phyloP scores from a whole-genome alignment of 306 rosid genomes.

The Quercus robur region DNA sequence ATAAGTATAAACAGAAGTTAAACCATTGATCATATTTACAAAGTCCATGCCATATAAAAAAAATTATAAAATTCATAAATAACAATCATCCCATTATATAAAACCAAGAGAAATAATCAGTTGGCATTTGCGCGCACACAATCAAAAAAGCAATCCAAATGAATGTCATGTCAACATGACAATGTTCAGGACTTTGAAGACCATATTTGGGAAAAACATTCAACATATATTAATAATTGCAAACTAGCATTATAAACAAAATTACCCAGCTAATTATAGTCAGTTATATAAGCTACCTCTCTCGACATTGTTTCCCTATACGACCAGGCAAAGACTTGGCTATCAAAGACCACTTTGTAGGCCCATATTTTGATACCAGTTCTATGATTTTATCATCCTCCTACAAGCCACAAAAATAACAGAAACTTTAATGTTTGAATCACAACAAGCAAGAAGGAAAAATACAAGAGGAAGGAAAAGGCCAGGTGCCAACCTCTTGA shows the following conservation, averaged over 20 bases:
- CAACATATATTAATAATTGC: slow-evolving; percentile 4
- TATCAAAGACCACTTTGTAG: slow-evolving; percentile 94
- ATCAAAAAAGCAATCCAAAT: too few species aligned
- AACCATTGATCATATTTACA: neutral
- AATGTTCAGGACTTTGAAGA: slow-evolving; percentile 9
- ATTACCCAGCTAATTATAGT: neutral
- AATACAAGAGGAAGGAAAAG: neutral
- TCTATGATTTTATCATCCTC: slow-evolving; percentile 91
- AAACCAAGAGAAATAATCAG: neutral
- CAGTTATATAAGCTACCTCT: slow-evolving; percentile 53
- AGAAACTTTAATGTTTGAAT: slow-evolving; percentile 20
- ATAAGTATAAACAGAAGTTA: slow-evolving; percentile 1
- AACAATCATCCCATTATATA: neutral
- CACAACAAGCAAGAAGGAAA: slow-evolving; percentile 6
- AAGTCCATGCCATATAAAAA: neutral
- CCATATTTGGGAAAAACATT: neutral
- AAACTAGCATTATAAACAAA: neutral
- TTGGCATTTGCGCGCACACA: too few species aligned
- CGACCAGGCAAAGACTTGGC: slow-evolving; percentile 98
- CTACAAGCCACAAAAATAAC: slow-evolving; percentile 41
- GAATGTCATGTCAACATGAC: too few species aligned
- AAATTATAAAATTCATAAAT: neutral
- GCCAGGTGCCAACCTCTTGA: slow-evolving; percentile 62
- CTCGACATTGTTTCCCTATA: slow-evolving; percentile 97
- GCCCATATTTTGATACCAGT: slow-evolving; percentile 76